Conservation (phyloP, 768 basidiomycete species). For the Kwoniella botswanensis region DNA sequence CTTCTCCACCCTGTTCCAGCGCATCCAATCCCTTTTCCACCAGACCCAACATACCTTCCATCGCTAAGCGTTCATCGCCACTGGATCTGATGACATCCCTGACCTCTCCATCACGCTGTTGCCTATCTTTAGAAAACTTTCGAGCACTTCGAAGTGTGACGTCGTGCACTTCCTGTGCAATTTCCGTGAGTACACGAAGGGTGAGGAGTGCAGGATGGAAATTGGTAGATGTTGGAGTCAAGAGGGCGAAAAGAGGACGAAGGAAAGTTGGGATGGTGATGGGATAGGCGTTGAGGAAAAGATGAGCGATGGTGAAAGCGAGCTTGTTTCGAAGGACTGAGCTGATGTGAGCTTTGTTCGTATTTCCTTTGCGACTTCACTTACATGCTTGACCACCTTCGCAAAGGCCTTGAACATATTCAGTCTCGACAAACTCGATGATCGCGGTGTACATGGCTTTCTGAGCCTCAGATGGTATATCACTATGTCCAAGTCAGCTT, state of each 20-base stretch:
- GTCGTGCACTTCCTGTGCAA: conserved; percentile 96
- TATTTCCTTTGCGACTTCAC: conserved; percentile 51
- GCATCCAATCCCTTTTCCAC: conserved; percentile 64
- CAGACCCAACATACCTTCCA: conserved; percentile 82
- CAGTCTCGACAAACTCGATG: conserved; percentile 80
- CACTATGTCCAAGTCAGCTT: conserved; percentile 46
- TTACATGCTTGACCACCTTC: conserved; percentile 81
- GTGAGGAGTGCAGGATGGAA: conserved; percentile 84
- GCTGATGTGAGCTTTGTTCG: conserved; percentile 33
- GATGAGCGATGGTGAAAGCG: conserved; percentile 56
- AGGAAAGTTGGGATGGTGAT: conserved; percentile 49
- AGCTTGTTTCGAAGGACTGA: conserved; percentile 86
- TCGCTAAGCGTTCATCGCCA: conserved; percentile 84
- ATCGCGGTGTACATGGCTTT: conserved; percentile 71
- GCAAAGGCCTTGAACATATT: conserved; percentile 83
- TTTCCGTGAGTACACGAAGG: conserved; percentile 89
- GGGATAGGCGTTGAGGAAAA: conserved; percentile 57
- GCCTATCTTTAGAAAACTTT: conserved; percentile 70
- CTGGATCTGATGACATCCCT: conserved; percentile 84
- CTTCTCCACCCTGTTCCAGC: conserved; percentile 56
- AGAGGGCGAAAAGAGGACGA: conserved; percentile 49
- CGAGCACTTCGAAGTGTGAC: conserved; percentile 88
- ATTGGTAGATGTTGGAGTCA: conserved; percentile 65
- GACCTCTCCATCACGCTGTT: conserved; percentile 79
- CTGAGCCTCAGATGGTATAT: conserved; percentile 47